Conservation (phyloP, 495 filamentous ascomycete species). For the Hypoxylon subgilvum region DNA sequence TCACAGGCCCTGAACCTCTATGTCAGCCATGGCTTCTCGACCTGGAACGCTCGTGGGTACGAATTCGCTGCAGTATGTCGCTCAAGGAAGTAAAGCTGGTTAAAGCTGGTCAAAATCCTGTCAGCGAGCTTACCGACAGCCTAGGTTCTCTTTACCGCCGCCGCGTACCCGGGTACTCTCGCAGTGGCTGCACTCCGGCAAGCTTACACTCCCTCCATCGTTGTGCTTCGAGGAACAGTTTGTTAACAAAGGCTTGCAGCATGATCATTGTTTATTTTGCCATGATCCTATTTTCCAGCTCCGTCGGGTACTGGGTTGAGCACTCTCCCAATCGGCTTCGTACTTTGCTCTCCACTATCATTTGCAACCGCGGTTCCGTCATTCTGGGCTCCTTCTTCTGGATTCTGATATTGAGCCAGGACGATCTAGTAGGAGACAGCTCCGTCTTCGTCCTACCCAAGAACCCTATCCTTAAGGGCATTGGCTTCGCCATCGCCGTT, state of each 20-base stretch:
- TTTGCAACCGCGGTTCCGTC: slow-evolving; percentile 54
- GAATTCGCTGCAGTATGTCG: slow-evolving; percentile 47
- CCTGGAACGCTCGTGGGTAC: slow-evolving; percentile 45
- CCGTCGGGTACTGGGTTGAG: slow-evolving; percentile 56
- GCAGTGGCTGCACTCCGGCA: slow-evolving; percentile 52
- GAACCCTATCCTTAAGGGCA: slow-evolving; percentile 29
- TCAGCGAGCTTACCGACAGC: slow-evolving; percentile 10
- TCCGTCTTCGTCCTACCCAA: slow-evolving; percentile 9
- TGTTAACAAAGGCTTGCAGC: slow-evolving; percentile 34
- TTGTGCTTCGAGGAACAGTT: slow-evolving; percentile 6
- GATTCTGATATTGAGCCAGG: slow-evolving; percentile 49
- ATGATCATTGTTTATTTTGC: slow-evolving; percentile 44
- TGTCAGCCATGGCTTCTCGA: slow-evolving; percentile 49
- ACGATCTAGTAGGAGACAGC: slow-evolving; percentile 30
- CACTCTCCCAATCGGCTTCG: slow-evolving; percentile 50
- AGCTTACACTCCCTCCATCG: slow-evolving; percentile 10
- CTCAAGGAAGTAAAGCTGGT: slow-evolving; percentile 2
- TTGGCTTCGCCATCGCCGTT: slow-evolving; percentile 52
- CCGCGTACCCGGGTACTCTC: slow-evolving; percentile 63
- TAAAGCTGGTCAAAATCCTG: slow-evolving; percentile 13
- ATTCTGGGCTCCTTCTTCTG: slow-evolving; percentile 58
- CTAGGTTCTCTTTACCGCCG: slow-evolving; percentile 65
- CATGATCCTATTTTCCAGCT: slow-evolving; percentile 44
- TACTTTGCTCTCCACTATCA: slow-evolving; percentile 49
- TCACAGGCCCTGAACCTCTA: slow-evolving; percentile 59